Evolutionary conservation across 2,329 filamentous ascomycete species (phyloP).

Genomic region (Penicillium sp.): DNA sequence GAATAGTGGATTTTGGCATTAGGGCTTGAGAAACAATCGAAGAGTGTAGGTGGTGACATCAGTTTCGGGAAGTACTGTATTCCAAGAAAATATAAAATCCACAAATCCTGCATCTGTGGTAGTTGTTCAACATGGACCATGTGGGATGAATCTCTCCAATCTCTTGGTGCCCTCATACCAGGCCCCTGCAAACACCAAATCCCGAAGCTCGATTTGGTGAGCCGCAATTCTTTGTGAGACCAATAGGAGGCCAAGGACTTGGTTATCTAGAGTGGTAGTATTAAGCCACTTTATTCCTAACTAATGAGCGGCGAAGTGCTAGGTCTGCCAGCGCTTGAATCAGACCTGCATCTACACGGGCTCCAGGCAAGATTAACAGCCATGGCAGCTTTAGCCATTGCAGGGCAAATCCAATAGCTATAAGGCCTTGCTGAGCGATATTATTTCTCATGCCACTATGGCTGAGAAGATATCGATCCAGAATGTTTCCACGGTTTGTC

Average conservation of each 20-base stretch:
- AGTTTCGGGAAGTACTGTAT: no score
- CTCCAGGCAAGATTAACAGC: not conserved
- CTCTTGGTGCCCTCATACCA: not conserved
- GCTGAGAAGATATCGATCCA: not conserved
- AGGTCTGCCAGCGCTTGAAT: not conserved
- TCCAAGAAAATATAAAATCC: not conserved
- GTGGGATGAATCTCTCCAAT: not conserved
- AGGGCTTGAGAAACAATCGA: no score
- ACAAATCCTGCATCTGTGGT: no score
- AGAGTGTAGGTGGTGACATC: no score
- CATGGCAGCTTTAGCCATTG: slow-evolving; percentile 6
- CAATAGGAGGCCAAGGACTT: not conserved
- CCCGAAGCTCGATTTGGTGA: not conserved
- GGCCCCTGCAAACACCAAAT: not conserved
- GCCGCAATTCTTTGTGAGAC: not conserved
- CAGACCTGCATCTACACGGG: not conserved
- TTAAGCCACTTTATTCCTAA: not conserved
- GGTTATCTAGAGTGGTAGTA: not conserved
- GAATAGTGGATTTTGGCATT: no score
- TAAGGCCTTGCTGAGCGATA: not conserved
- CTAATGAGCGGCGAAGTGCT: not conserved
- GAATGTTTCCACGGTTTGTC: not conserved
- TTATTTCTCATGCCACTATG: not conserved
- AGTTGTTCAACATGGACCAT: not conserved
- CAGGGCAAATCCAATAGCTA: not conserved